Percentiles rank a stretch among this genome's conserved stretches.
phyloP scores from a whole-genome alignment of 2,329 filamentous ascomycete genomes.

The Aspergillus pseudotamarii region DNA sequence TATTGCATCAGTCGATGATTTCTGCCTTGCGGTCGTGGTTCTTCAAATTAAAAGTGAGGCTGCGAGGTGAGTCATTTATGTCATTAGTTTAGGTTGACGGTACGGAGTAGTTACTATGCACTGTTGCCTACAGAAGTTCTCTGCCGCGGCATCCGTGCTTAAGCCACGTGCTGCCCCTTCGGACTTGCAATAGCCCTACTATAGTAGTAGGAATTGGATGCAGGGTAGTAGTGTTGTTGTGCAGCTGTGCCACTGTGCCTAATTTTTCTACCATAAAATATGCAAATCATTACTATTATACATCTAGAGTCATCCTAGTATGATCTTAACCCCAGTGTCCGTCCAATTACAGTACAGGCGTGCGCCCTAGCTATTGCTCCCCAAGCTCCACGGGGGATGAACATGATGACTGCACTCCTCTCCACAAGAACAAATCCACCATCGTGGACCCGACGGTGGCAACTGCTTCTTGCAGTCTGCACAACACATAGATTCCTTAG shows the following conservation, averaged over 20 bases:
- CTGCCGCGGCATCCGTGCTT: too few relatives aligned
- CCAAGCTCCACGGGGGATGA: neutral
- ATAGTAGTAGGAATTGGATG: neutral
- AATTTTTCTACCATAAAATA: neutral
- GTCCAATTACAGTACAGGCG: neutral
- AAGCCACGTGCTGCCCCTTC: neutral
- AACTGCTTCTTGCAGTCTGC: neutral
- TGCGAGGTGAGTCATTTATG: neutral
- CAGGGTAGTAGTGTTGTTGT: neutral
- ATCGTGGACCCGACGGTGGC: neutral
- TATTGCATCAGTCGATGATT: neutral
- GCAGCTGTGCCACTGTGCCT: neutral
- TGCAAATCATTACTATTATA: neutral
- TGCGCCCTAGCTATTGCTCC: neutral
- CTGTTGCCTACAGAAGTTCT: neutral
- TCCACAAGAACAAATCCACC: slow-evolving; percentile 3
- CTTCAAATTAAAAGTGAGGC: neutral
- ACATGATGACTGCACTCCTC: neutral
- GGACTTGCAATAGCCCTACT: neutral
- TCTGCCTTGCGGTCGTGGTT: neutral
- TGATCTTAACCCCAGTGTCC: neutral
- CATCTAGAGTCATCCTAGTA: neutral
- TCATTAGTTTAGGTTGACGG: neutral
- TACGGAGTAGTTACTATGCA: too few relatives aligned
- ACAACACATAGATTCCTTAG: neutral